Base-by-base conservation (phyloP, 768 basidiomycete genomes). In the Saitozyma podzolica region DNA sequence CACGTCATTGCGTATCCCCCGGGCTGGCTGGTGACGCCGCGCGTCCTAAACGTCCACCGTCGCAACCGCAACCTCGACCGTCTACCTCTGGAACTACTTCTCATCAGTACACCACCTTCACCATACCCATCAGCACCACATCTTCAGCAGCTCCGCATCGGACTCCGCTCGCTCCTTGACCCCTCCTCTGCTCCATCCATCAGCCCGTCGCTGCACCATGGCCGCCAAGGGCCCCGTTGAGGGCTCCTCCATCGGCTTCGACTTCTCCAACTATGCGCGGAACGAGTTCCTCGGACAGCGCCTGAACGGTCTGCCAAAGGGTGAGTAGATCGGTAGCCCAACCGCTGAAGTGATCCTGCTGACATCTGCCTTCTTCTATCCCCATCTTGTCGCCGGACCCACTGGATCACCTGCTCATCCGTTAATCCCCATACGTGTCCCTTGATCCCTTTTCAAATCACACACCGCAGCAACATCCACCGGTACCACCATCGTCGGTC, bases 401-500 rank as follows among this genome's bases (percentile, higher is more conserved):
- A 16, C 43, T 9, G 43, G 9, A 45, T 9, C 43, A 9, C 9
- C 9, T 45, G 43, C 9, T 45, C 43, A 45, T 45, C n/a, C n/a
- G n/a, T n/a, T n/a, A n/a, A 29, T 29, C 2, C 29, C 29, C 29
- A 29, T 29, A 29, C 29, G 5, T 29, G 29, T 5, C 29, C 29
- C 29, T 29, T 29, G 29, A 29, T 29, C 5, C 5, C 29, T 5
- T 5, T 29, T 29, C 29, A 5, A 29, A 29, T 29, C 29, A 29
- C 29, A 29, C 5, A 2, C 29, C 29, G 45, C 45, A 74, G 81
- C 81, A 11, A 82, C 81, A 11, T 81, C 81, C 17, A 83, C 82
- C 40, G 94, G 93, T 70, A 99, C 95, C 5, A 99, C 95, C 54
- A 98, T 99, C 83, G 96, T 99, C 16, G 96, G 96, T 37, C 92